These are phyloP conservation scores for Davidsoniella australis DNA, from an alignment of 2,329 filamentous ascomycete genomes.

Conservation along the genomic window DNA sequence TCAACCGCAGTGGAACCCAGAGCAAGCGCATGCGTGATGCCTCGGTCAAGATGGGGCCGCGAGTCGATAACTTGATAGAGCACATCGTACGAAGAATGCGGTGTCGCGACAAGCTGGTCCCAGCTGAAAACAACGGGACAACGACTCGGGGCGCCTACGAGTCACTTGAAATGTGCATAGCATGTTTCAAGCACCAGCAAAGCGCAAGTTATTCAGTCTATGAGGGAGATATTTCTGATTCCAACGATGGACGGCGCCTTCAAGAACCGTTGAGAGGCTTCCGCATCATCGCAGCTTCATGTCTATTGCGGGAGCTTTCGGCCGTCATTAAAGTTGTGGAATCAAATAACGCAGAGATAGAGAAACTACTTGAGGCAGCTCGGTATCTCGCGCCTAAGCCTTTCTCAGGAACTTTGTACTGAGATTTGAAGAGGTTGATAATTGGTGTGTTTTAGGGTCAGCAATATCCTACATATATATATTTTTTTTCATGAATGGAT, in stretches of 20 bases:
- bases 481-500: too few relatives aligned
- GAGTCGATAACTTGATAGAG: slow-evolving; percentile 29
- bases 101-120: slow-evolving; percentile 3
- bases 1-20: slow-evolving; percentile 32
- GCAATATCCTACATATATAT: too few relatives aligned
- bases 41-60: slow-evolving; percentile 33
- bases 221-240: too few relatives aligned
- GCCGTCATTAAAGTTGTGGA: slow-evolving; percentile 10
- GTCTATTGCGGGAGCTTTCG: slow-evolving; percentile 19
- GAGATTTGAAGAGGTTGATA: too few relatives aligned
- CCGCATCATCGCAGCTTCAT: slow-evolving; percentile 22
- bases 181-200: slow-evolving; percentile 13
- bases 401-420: too few relatives aligned
- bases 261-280: slow-evolving; percentile 21
- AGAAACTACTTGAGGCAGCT: background rate
- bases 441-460: too few relatives aligned
- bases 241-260: background rate
- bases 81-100: slow-evolving; percentile 25
- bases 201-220: slow-evolving; percentile 2
- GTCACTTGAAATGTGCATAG: slow-evolving; percentile 13
- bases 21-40: slow-evolving; percentile 33
- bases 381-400: background rate
- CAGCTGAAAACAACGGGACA: background rate
- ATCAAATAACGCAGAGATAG: background rate
- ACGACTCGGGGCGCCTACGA: background rate